Evolutionary conservation across 768 basidiomycete species (phyloP).

Genomic region (Solioccasus polychromus): DNA sequence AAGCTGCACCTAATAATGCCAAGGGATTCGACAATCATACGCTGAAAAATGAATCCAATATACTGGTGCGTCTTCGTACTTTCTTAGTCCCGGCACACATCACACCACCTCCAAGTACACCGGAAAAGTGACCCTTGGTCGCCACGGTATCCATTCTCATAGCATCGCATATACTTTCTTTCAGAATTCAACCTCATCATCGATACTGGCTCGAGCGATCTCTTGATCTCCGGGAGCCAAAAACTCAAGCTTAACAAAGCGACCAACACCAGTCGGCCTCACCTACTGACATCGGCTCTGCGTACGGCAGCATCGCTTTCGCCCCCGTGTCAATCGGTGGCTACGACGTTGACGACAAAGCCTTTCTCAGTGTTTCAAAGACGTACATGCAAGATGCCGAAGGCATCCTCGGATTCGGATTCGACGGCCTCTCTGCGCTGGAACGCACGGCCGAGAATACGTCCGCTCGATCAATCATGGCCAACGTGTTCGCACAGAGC

Average conservation of each 20-base stretch:
- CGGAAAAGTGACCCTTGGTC: constrained; percentile 29
- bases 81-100: neutral
- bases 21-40: constrained; percentile 24
- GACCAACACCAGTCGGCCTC: constrained; percentile 30
- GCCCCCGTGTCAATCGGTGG: constrained; percentile 36
- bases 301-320: constrained; percentile 35
- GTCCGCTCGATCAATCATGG: constrained; percentile 31
- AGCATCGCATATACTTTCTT: neutral
- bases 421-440: constrained; percentile 23
- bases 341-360: constrained; percentile 29
- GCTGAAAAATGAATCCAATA: constrained; percentile 21
- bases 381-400: constrained; percentile 10
- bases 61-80: constrained; percentile 22
- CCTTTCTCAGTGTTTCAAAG: constrained; percentile 23
- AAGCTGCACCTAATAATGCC: constrained; percentile 12
- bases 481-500: constrained; percentile 39
- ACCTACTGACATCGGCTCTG: constrained; percentile 41
- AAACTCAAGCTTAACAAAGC: constrained; percentile 28
- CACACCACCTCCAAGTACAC: constrained; percentile 20
- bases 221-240: constrained; percentile 21
- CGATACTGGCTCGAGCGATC: constrained; percentile 32
- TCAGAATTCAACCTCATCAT: constrained; percentile 27
- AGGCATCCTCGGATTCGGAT: constrained; percentile 29
- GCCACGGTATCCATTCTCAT: constrained; percentile 18
- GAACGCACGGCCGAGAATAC: constrained; percentile 16